Percentiles rank a stretch among this genome's conserved stretches.
These are phyloP conservation scores for Nigrograna mackinnonii DNA, from an alignment of 2,329 filamentous ascomycete genomes.

Conservation along the genomic window DNA sequence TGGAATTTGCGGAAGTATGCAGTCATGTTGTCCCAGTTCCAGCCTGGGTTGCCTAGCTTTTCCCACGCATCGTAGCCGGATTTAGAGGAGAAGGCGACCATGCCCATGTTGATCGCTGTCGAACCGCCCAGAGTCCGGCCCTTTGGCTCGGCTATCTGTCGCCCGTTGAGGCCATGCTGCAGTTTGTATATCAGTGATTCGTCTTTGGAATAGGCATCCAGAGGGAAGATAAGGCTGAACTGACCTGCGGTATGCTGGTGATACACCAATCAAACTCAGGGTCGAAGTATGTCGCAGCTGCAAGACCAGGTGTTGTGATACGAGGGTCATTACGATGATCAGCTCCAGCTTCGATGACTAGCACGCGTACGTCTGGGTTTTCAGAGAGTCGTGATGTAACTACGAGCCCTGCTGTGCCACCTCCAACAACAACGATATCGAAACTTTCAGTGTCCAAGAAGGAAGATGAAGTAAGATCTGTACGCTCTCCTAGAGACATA, in stretches of 20 bases:
- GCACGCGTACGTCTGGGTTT: conserved; percentile 17
- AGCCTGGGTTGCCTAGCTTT: conserved; percentile 59
- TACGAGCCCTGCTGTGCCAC: conserved; percentile 18
- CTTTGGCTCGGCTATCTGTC: no score
- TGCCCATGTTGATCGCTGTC: conserved; percentile 2
- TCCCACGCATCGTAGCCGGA: conserved; percentile 54
- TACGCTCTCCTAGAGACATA: no score
- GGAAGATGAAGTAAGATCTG: no score
- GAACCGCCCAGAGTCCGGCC: background rate
- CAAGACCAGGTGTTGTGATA: conserved; percentile 57
- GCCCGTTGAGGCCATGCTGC: no score
- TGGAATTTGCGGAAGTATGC: conserved; percentile 56
- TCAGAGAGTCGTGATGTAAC: conserved; percentile 22
- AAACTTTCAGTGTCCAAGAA: no score
- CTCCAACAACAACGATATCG: conserved; percentile 18
- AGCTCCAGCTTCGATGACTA: conserved; percentile 19
- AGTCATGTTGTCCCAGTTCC: conserved; percentile 51
- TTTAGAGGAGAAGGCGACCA: conserved; percentile 29
- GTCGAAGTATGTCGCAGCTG: no score
- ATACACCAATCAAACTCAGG: no score
- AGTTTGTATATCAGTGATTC: no score
- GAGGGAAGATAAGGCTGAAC: no score
- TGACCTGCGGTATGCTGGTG: no score
- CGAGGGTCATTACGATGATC: conserved; percentile 8
- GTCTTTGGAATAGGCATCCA: no score